Base-by-base conservation (phyloP, 2,329 filamentous ascomycete genomes). In the Ceratocystis papillata region DNA sequence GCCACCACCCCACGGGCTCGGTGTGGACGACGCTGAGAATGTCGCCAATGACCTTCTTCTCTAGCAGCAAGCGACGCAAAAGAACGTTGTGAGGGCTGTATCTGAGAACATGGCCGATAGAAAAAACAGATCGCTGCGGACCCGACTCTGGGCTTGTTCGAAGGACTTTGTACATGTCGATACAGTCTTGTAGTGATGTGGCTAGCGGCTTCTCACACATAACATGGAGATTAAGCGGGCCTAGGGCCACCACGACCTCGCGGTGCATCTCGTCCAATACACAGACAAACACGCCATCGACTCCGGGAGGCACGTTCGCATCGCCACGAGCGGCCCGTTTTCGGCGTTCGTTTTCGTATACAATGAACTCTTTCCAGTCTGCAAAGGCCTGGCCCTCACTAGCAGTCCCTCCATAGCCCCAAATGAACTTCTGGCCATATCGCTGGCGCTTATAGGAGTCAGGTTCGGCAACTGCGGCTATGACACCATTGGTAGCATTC, bases 201-300 rank as follows among this genome's bases (percentile, higher is more conserved):
- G 91, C 90, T 65, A 99, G 77, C 1, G 94, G 94, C 77, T 99
- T 99, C 79, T 99, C 94, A 74, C 91, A 95, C 80, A 96, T 89
- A 69, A 97, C 85, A 74, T 96, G 91, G 61, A 96, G 77, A 1
- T 82, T 73, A 78, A 86, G 76, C 12, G 83, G 83, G 1, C 88
- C 87, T 64, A 96, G 80, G 1, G 84, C 88, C 55, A 87, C 80
- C 25, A 96, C 82, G 61, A 93, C 90, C 66, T 91, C 87, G 62
- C 85, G 85, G 75, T 99, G 94, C 77, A 89, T 87, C 75, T 96
- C 89, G 74, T 99, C 94, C 8, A 93, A 80, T 1, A 95, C 90
- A 74, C 82, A 85, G 20, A 85, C 78, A 69, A 84, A 84, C 41
- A 76, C 81, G 5, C 80, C 87, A 68, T 88, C 85, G 1, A 88